These are phyloP conservation scores for Aureobasidium sp. DNA, from an alignment of 2,329 filamentous ascomycete genomes.

Conservation along the genomic window DNA sequence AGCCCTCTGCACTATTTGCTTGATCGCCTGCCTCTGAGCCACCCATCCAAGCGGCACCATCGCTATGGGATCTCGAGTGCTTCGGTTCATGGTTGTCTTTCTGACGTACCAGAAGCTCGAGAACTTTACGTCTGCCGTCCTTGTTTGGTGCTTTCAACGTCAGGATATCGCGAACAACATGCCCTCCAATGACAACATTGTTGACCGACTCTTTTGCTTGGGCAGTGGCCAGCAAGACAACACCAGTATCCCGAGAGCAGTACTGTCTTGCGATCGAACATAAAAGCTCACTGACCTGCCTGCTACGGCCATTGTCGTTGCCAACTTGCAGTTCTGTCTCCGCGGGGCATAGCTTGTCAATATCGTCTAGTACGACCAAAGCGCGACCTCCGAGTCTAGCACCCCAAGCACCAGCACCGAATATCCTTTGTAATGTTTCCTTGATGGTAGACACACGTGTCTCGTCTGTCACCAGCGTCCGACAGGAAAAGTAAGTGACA, in stretches of 20 bases:
- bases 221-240: slow-evolving; percentile 82
- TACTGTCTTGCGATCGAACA: slow-evolving; percentile 77
- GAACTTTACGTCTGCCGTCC: slow-evolving; percentile 71
- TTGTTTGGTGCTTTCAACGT: slow-evolving; percentile 87
- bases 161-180: slow-evolving; percentile 86
- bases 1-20: slow-evolving; percentile 46
- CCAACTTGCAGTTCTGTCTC: slow-evolving; percentile 93
- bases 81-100: slow-evolving; percentile 23
- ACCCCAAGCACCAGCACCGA: slow-evolving; percentile 86
- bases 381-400: slow-evolving; percentile 76
- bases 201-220: slow-evolving; percentile 90
- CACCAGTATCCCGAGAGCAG: slow-evolving; percentile 67
- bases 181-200: slow-evolving; percentile 80
- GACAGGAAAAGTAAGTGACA: slow-evolving; percentile 77
- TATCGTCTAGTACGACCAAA: slow-evolving; percentile 80
- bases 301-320: slow-evolving; percentile 85
- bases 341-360: slow-evolving; percentile 85
- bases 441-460: slow-evolving; percentile 84
- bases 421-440: slow-evolving; percentile 73
- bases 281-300: slow-evolving; percentile 84
- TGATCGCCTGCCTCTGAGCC: slow-evolving; percentile 44
- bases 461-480: slow-evolving; percentile 83
- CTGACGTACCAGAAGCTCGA: slow-evolving; percentile 66
- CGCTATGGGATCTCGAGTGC: neutral
- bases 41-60: slow-evolving; percentile 59